Evolutionary conservation across 1,284 basidiomycete species (phyloP).

Genomic region (Ustilago nuda): DNA sequence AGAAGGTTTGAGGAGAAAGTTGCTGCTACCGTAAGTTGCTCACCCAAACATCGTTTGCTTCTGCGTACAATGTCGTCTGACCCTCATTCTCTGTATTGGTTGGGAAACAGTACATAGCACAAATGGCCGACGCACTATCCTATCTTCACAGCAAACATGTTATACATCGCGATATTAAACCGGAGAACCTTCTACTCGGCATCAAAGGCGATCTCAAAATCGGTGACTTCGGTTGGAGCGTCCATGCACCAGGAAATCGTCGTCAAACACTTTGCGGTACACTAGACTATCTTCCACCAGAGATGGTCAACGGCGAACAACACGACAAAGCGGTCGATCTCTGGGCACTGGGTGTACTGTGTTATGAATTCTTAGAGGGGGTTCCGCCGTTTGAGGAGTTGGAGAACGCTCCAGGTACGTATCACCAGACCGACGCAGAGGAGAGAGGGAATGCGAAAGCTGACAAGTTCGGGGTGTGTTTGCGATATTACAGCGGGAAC

Average conservation of each 20-base stretch:
- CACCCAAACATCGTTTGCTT: neutral
- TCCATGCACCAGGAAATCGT: conserved; percentile 92
- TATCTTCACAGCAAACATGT: conserved; percentile 97
- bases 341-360: conserved; percentile 96
- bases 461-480: neutral
- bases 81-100: neutral
- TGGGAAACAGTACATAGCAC: conserved; percentile 82
- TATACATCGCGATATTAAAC: conserved; percentile 99
- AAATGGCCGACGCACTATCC: conserved; percentile 95
- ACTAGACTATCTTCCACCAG: conserved; percentile 95
- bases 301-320: conserved; percentile 93
- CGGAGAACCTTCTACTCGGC: conserved; percentile 93
- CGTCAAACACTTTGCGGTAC: conserved; percentile 93
- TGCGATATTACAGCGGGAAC: conserved; percentile 35
- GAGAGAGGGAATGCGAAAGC: conserved; percentile 72
- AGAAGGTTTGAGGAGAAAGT: conserved; percentile 88
- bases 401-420: conserved; percentile 74
- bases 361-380: conserved; percentile 93
- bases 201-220: conserved; percentile 98
- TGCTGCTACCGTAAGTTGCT: conserved; percentile 74
- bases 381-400: conserved; percentile 89
- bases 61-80: neutral
- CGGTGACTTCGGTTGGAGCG: conserved; percentile 98
- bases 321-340: conserved; percentile 91
- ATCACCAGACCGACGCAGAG: neutral